Evolutionary conservation across 805 yeast species (phyloP), one percentile per base, ranked within the genome.

Genomic region (Kuraishia floccosa): DNA sequence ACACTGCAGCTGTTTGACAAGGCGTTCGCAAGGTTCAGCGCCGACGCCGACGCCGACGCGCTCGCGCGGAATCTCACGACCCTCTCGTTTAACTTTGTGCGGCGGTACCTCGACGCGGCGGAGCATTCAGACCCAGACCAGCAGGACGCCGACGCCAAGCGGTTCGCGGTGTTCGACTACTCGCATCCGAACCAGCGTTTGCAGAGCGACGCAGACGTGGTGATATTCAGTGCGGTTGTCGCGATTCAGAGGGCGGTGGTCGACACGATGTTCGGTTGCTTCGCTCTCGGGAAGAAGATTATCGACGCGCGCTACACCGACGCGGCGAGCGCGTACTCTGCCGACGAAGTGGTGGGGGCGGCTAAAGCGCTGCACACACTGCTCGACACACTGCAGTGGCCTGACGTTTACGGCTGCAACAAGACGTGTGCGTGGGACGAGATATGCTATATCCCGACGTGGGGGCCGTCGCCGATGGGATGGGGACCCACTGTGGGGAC

Each of bases 381-480:
- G 10, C 28, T 65, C 2, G 30, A 43, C 1, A 21, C 35, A 1
- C 40, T 66, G 32, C 46, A 54, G 28, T 72, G 74, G 74, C 34
- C 66, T 5, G 40, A 55, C 1, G 58, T 56, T 35, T 63, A 60
- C 34, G 38, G 52, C 26, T 72, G 78, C 44, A 40, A 56, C 0
- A 31, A 42, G 3, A 46, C 41, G 4, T 72, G 80, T 46, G 52
- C 40, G 0, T 47, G 52, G 49, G 63, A 68, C 39, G 73, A 68
- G 38, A 42, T 69, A 3, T 74, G 80, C 39, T 71, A 58, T 33
- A 60, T 70, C 11, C 79, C 79, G 2, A 64, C 76, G 0, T 72
- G 79, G 79, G 80, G 65, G 1, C 79, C 78, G 3, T 52, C 65
- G 1, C 76, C 76, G 4, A 27, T 69, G 16, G 66, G 68, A 1